Evolutionary conservation across 768 basidiomycete species (phyloP), one percentile per base, ranked within the genome.

Genomic region (Xerocomellus chrysenteron): DNA sequence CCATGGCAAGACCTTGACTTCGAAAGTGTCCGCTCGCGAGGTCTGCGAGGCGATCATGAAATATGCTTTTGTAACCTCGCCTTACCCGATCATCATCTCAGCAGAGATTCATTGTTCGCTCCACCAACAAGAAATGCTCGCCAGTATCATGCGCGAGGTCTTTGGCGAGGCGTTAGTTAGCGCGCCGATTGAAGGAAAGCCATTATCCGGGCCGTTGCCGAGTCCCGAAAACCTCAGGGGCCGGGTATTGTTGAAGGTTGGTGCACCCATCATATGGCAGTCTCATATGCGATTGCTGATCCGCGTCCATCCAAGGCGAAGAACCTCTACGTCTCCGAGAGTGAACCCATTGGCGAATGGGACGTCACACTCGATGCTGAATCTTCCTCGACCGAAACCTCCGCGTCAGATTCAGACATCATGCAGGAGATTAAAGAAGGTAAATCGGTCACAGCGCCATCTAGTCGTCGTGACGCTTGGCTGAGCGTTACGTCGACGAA

Each of bases 1-100:
- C 63, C 95, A 98, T 65, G 92, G 94, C 24, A 88, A 87, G 54
- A 95, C 94, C 0, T 76, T 96, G 43, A 97, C 94, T 0, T 83
- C 86, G 36, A 92, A 90, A 61, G 85, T 97, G 4, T 75, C 91
- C 0, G 78, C 90, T 3, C 84, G 91, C 6, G 90, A 92, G 49
- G 82, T 93, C 45, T 92, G 92, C 67, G 75, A 81, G 41, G 94
- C 94, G 1, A 90, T 98, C 66, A 77, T 79, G 21, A 90, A 90
- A 73, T 98, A 98, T 67, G 94, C 88, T 0, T 98, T 98, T 66
- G 84, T 90, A 41, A 82, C 89, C 1, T 95, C 92, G 1, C 91
- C 92, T 0, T 97, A 94, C 65, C 95, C 95, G 1, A 77, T 98
- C 67, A 85, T 98, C 65, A 88, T 98, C 52, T 95, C 93, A 3